Conservation (phyloP, 2,329 filamentous ascomycete genomes). For the Trichoderma gracile region DNA sequence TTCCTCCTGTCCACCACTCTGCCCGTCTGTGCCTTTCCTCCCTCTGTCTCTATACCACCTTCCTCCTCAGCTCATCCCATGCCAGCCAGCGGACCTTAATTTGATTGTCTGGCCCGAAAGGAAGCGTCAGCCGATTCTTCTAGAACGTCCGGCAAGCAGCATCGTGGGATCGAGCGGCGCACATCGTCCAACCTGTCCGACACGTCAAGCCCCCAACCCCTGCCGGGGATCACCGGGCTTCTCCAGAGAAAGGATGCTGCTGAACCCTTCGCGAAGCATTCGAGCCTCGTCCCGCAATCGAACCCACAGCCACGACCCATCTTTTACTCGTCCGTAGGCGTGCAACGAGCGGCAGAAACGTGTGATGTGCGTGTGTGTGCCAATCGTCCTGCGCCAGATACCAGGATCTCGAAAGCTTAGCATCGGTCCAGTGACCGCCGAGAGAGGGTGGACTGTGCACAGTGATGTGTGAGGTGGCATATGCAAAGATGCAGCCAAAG, state of each 20-base stretch:
- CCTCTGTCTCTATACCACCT: neutral
- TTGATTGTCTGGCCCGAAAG: neutral
- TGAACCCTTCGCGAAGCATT: constrained; percentile 20
- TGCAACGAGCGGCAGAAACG: neutral
- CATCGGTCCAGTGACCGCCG: neutral
- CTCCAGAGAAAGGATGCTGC: neutral
- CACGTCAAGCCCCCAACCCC: constrained; percentile 1
- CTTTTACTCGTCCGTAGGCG: neutral
- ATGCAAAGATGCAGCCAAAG: neutral
- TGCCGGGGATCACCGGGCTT: constrained; percentile 11
- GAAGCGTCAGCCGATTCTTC: constrained; percentile 27
- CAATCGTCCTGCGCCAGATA: neutral
- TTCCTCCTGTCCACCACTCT: neutral
- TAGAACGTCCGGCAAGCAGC: constrained; percentile 32
- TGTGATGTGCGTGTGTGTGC: neutral
- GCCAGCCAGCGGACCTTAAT: neutral
- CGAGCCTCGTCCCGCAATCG: neutral
- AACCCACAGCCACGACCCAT: neutral
- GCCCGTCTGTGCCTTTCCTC: neutral
- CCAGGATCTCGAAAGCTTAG: neutral
- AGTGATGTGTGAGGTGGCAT: neutral
- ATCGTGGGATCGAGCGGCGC: constrained; percentile 24
- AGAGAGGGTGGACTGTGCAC: neutral
- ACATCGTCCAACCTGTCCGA: constrained; percentile 23
- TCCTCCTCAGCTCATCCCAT: neutral